A percentile compares a stretch with the other conserved stretches of the same genome.
Conservation (phyloP, 495 filamentous ascomycete species). For the Hyaloscypha finlandica region DNA sequence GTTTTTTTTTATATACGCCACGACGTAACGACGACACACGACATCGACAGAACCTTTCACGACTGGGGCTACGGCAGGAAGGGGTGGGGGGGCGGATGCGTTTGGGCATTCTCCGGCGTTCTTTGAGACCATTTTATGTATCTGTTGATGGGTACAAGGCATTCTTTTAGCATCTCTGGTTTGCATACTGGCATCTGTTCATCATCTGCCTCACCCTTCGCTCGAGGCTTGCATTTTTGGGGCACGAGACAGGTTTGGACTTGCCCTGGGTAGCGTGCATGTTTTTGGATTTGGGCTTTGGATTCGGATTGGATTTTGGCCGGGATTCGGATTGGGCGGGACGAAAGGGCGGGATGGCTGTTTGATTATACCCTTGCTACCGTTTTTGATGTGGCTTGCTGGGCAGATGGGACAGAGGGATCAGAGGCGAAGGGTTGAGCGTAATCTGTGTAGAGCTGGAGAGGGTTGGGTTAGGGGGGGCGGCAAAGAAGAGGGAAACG, state of each 20-base stretch:
- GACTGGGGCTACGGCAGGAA: constrained; percentile 2
- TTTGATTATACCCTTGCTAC: neutral
- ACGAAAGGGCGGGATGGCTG: neutral
- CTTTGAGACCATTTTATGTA: neutral
- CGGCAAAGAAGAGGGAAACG: too few species aligned
- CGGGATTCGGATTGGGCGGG: neutral
- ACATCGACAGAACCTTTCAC: neutral
- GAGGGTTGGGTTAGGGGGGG: too few species aligned
- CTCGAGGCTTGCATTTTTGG: constrained; percentile 7
- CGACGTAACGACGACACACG: constrained; percentile 24
- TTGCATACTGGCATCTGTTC: neutral
- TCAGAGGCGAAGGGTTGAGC: neutral
- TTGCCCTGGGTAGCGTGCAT: neutral
- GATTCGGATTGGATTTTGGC: neutral
- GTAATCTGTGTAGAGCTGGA: neutral
- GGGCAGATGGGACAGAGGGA: neutral
- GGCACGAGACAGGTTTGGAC: neutral
- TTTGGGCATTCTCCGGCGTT: constrained; percentile 6
- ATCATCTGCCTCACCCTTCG: constrained; percentile 6
- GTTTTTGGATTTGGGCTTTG: neutral
- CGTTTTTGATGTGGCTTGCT: neutral
- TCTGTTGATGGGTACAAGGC: constrained; percentile 1
- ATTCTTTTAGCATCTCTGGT: constrained; percentile 2
- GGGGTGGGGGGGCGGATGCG: neutral
- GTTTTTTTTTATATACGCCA: constrained; percentile 29